Percentiles rank a stretch among this genome's conserved stretches.
Evolutionary conservation across 2,329 filamentous ascomycete species (phyloP).

Genomic region (Nothomitra cinnamomea): DNA sequence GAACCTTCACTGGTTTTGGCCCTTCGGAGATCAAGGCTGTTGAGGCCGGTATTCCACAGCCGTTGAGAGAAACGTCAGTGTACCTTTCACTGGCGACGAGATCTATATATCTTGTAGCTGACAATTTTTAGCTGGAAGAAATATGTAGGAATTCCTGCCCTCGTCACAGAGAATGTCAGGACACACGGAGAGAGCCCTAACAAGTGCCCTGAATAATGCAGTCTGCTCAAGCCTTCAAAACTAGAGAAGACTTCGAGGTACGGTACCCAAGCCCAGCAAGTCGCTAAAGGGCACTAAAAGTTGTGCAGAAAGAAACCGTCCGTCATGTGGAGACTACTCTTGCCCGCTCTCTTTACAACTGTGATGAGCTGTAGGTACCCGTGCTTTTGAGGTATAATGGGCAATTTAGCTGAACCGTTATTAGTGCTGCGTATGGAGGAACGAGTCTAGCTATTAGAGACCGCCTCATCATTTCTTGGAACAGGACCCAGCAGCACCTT

Average conservation of each 20-base stretch:
- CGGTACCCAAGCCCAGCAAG: slow-evolving; percentile 6
- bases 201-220: slow-evolving; percentile 18
- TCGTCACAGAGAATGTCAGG: not conserved
- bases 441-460: slow-evolving; percentile 86
- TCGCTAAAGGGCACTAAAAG: slow-evolving; percentile 3
- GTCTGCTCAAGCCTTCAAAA: slow-evolving; percentile 52
- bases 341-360: slow-evolving; percentile 93
- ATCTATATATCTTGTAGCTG: slow-evolving; percentile 7
- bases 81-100: too few relatives aligned
- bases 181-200: slow-evolving; percentile 1
- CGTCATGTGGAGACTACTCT: slow-evolving; percentile 93
- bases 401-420: not conserved
- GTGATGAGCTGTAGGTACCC: slow-evolving; percentile 53
- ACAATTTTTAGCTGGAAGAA: slow-evolving; percentile 37
- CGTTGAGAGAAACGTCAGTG: slow-evolving; percentile 66
- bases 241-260: slow-evolving; percentile 62
- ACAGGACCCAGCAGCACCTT: slow-evolving; percentile 92
- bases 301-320: slow-evolving; percentile 57
- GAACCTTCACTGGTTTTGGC: slow-evolving; percentile 90
- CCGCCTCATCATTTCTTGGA: slow-evolving; percentile 88
- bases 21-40: slow-evolving; percentile 83
- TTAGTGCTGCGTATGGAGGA: slow-evolving; percentile 70
- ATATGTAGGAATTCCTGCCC: slow-evolving; percentile 27
- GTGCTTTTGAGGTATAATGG: not conserved
- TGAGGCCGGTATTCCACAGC: slow-evolving; percentile 80